Conservation (phyloP, 1,139 yeast species). For the Suhomyces taliae region DNA sequence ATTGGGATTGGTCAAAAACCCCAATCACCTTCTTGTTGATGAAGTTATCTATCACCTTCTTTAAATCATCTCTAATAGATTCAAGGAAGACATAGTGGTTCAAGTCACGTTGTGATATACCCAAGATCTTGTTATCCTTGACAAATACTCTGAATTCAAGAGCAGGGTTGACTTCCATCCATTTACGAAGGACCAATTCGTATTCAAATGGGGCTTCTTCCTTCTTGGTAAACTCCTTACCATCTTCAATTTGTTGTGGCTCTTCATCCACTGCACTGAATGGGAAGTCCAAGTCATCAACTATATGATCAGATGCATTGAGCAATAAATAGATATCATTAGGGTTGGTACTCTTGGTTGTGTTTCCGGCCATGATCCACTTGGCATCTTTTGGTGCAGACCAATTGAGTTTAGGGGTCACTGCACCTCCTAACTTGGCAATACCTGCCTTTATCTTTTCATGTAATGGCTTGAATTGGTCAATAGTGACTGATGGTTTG, state of each 20-base stretch:
- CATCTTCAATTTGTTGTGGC: slow-evolving; percentile 8
- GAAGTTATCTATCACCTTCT: slow-evolving; percentile 53
- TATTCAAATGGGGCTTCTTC: slow-evolving; percentile 25
- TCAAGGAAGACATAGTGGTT: slow-evolving; percentile 74
- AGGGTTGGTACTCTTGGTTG: slow-evolving; percentile 66
- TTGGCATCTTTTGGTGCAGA: slow-evolving; percentile 93
- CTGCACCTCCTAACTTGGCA: slow-evolving; percentile 51
- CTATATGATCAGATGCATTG: slow-evolving; percentile 84
- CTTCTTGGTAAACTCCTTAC: slow-evolving; percentile 16
- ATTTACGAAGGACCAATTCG: slow-evolving; percentile 75
- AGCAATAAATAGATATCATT: slow-evolving; percentile 76
- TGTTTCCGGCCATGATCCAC: slow-evolving; percentile 83
- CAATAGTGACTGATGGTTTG: slow-evolving; percentile 53
- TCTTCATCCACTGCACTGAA: slow-evolving; percentile 46
- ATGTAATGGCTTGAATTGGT: slow-evolving; percentile 61
- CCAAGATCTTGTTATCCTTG: slow-evolving; percentile 59
- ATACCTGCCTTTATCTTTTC: slow-evolving; percentile 42
- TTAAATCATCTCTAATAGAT: slow-evolving; percentile 45
- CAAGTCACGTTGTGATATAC: slow-evolving; percentile 81
- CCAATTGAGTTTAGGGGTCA: slow-evolving; percentile 93
- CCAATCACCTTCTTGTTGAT: slow-evolving; percentile 46
- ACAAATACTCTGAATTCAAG: slow-evolving; percentile 88
- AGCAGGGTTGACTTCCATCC: slow-evolving; percentile 84
- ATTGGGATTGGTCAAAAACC: slow-evolving; percentile 37
- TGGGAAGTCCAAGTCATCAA: slow-evolving; percentile 78